Base-by-base conservation (phyloP, 345 rosid species). In the Cardamine chenopodiifolia region DNA sequence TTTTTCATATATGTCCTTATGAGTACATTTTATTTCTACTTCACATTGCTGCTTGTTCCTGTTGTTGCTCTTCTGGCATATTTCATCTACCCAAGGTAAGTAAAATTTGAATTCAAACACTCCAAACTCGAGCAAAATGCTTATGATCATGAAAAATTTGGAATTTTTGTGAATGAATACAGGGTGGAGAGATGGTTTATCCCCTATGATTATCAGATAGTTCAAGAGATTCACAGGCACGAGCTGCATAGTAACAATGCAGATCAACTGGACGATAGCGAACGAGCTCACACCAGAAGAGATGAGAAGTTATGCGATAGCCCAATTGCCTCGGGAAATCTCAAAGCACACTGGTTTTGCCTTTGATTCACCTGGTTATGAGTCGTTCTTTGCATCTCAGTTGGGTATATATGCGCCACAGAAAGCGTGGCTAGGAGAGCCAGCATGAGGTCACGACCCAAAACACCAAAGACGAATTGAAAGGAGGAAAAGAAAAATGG, bases 281-380 rank as follows among this genome's bases (percentile, higher is more conserved):
- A 86, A 77, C 52, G 87, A 73, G 62, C 98, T 86, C 26, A 86
- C 97, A 8, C 82, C 89, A 1, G 89, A 87, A 19, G 90, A 92
- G 71, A 90, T 87, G 32, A 85, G 93, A 80, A 87, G 91, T 90
- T 85, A 83, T 25, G 97, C 92, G 8, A 72, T 95, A 54, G 78
- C 99, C 48, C 90, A 80, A 78, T 90, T 95, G 54, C 98, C 99
- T 6, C 81, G 92, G 26, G 97, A 90, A 71, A 45, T 87, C 83
- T 95, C 99, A 9, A 91, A 75, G 75, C 96, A 89, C 79, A 90
- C 90, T 9, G 97, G 97, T 28, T 95, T 92, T 53, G 97, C 99
- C 9, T 95, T 95, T 2, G 99, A 92, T 71, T 95, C 99, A 3
- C 97, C 97, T 17, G 99, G 94, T 12, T 95, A 90, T 11, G 99